Evolutionary conservation across 2,329 filamentous ascomycete genomes (phyloP).

Genomic region (Diaporthe sp.): DNA sequence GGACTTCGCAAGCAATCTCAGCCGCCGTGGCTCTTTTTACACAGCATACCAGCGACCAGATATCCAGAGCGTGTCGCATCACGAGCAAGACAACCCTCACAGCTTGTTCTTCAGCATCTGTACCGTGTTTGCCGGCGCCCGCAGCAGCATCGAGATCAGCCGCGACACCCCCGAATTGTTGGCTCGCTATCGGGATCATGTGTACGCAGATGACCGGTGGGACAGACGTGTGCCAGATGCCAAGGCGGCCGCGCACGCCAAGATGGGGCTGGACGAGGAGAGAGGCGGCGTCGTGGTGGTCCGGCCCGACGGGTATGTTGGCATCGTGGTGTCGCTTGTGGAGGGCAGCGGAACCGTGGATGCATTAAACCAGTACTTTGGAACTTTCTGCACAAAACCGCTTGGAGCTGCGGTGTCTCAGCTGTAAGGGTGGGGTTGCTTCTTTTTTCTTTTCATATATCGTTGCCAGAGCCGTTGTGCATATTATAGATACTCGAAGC

Average conservation of each 20-base stretch:
- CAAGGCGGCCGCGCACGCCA: constrained; percentile 82
- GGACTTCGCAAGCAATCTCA: constrained; percentile 77
- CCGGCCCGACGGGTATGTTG: constrained; percentile 88
- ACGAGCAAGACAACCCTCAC: constrained; percentile 88
- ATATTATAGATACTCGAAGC: constrained; percentile 24
- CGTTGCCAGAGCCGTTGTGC: background rate
- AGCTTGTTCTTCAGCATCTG: constrained; percentile 84
- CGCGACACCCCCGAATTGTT: constrained; percentile 78
- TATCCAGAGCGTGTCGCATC: constrained; percentile 73
- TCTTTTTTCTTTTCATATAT: background rate
- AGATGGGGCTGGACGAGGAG: constrained; percentile 83
- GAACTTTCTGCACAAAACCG: constrained; percentile 75
- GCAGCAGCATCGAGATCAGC: constrained; percentile 79
- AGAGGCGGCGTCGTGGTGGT: constrained; percentile 86
- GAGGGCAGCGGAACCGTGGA: constrained; percentile 85
- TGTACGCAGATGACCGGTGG: constrained; percentile 88
- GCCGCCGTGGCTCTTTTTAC: constrained; percentile 79
- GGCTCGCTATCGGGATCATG: constrained; percentile 81
- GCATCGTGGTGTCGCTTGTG: constrained; percentile 78
- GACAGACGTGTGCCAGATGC: constrained; percentile 78
- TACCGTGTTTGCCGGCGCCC: constrained; percentile 77
- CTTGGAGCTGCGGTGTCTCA: constrained; percentile 56
- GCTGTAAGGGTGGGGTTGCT: constrained; percentile 47
- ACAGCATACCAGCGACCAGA: constrained; percentile 73
- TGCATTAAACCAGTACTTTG: constrained; percentile 86